Evolutionary conservation across 495 filamentous ascomycete species (phyloP), one percentile per base, ranked within the genome.

Genomic region (Penicillium mononematosum): DNA sequence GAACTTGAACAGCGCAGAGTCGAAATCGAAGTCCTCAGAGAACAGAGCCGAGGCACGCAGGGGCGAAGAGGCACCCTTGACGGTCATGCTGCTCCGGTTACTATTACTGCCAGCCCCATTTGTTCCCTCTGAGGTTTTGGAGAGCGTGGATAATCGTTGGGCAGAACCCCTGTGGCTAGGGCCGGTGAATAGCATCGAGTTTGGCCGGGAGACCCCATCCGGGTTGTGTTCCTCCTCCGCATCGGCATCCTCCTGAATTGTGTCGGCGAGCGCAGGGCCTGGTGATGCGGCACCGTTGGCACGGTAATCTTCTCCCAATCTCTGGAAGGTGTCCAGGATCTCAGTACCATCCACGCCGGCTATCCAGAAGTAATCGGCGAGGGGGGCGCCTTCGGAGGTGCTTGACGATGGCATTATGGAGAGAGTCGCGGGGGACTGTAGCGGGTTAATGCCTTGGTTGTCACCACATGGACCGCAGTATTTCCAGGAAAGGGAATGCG

Each of bases 331-430:
- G 3, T 78, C 74, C 47, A 79, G 66, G 50, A 83, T 71, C 66
- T 82, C 80, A 1, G 75, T 61, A 45, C 88, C 88, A 74, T 92
- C 90, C 65, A 96, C 85, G 71, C 94, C 94, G 61, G 90, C 91
- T 60, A 98, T 97, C 90, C 94, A 98, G 76, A 98, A 98, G 77
- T 95, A 97, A 73, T 98, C 94, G 69, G 94, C 94, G 58, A 98
- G 85, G 59, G 94, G 94, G 50, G 88, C 86, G 20, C 88, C 81
- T 58, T 69, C 69, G 53, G 73, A 63, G 22, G 67, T 41, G 48
- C 7, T 39, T 39, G 69, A 51, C 20, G 70, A 55, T 25, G 66
- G 64, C 66, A 69, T 69, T 49, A 60, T 59, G 58, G 45, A 47
- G 22, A 56, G 49, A 41, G 56, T 67, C 61, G 50, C 64, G 47